phyloP scores from a whole-genome alignment of 78 protist genomes.

The Cavenderia fasciculata region DNA sequence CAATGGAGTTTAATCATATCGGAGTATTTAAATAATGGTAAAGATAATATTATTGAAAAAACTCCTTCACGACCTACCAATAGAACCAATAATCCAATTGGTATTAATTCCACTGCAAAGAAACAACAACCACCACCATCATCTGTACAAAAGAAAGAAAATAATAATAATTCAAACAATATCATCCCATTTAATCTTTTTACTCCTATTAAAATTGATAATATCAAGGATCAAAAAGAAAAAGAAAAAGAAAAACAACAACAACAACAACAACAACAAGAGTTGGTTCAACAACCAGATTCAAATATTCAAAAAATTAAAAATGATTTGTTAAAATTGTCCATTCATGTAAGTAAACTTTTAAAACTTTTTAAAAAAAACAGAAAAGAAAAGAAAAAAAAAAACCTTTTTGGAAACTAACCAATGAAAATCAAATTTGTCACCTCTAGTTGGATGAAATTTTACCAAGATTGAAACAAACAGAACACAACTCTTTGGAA shows the following conservation, averaged over 20 bases:
- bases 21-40: neutral
- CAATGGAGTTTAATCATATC: neutral
- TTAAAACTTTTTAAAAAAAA: no score
- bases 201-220: no score
- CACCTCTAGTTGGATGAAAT: conserved; percentile 35
- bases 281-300: no score
- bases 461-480: conserved; percentile 54
- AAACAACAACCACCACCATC: conserved; percentile 15
- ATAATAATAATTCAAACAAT: no score
- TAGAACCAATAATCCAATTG: neutral
- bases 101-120: conserved; percentile 9
- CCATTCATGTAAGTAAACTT: no score
- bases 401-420: no score
- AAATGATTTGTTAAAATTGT: neutral
- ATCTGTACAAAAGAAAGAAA: no score
- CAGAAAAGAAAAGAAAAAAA: no score
- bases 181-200: no score
- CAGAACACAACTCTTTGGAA: conserved; percentile 26
- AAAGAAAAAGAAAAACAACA: neutral
- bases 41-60: neutral
- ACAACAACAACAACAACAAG: neutral
- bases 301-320: neutral
- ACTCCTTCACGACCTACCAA: conserved; percentile 11
- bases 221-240: neutral
- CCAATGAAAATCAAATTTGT: no score